Conservation (phyloP, 2,329 filamentous ascomycete genomes). For the Neurospora sp. region DNA sequence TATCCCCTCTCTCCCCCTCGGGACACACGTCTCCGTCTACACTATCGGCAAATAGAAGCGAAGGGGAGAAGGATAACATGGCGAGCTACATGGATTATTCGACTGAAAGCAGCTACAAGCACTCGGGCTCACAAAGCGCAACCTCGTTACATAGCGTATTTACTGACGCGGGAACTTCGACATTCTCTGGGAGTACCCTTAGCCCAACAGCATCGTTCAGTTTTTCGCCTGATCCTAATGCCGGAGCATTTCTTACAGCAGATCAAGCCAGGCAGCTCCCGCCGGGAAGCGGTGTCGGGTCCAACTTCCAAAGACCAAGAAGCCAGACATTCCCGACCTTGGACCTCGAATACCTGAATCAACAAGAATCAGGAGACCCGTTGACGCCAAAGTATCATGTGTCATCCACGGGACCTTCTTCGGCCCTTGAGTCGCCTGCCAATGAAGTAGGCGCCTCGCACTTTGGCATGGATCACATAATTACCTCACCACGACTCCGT, state of each 20-base stretch:
- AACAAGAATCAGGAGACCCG: constrained; percentile 30
- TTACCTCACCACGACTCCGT: constrained; percentile 35
- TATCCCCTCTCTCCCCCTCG: constrained; percentile 65
- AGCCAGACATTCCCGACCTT: constrained; percentile 80
- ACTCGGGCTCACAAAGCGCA: constrained; percentile 56
- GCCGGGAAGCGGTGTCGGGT: constrained; percentile 22
- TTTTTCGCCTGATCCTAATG: constrained; percentile 66
- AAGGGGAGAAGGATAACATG: constrained; percentile 53
- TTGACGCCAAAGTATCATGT: constrained; percentile 41
- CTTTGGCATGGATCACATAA: constrained; percentile 35
- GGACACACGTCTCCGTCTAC: constrained; percentile 55
- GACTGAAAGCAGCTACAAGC: constrained; percentile 43
- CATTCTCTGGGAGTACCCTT: constrained; percentile 61
- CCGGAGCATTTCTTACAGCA: constrained; percentile 49
- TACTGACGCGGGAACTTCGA: constrained; percentile 52
- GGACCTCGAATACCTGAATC: constrained; percentile 49
- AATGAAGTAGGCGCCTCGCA: constrained; percentile 33
- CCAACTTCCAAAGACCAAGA: constrained; percentile 63
- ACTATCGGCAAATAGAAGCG: constrained; percentile 62
- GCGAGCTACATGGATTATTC: constrained; percentile 49
- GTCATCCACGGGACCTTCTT: constrained; percentile 38
- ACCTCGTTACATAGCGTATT: constrained; percentile 60
- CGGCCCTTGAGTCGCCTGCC: constrained; percentile 41
- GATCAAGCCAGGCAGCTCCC: constrained; percentile 30
- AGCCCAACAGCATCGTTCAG: constrained; percentile 66